Percentiles rank a stretch among this genome's conserved stretches.
phyloP scores from a whole-genome alignment of 805 yeast species.

The Isabelozyma rhagii region DNA sequence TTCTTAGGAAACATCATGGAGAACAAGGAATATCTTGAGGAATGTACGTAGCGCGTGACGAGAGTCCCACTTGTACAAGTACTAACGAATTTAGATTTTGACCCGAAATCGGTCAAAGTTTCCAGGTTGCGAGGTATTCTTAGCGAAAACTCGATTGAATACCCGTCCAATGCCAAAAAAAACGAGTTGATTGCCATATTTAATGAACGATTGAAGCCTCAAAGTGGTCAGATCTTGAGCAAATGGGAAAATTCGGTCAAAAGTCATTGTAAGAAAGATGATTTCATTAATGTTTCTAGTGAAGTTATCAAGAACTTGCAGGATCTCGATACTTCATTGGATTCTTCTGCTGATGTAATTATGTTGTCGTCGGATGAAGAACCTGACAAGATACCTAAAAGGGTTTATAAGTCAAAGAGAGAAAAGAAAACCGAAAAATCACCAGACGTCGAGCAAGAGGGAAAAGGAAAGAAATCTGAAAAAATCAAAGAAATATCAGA shows the following conservation, averaged over 20 bases:
- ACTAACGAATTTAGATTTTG: slow-evolving; percentile 46
- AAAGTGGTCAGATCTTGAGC: slow-evolving; percentile 39
- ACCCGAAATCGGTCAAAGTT: slow-evolving; percentile 62
- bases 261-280: slow-evolving; percentile 14
- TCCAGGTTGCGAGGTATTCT: slow-evolving; percentile 69
- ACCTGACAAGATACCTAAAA: neutral
- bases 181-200: slow-evolving; percentile 60
- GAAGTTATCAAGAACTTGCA: neutral
- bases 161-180: slow-evolving; percentile 66
- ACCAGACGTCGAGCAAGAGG: neutral
- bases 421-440: neutral
- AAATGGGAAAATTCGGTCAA: slow-evolving; percentile 15
- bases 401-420: neutral
- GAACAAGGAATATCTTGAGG: slow-evolving; percentile 18
- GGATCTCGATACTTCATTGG: neutral
- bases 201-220: slow-evolving; percentile 49
- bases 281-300: slow-evolving; percentile 12
- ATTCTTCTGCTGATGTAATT: neutral
- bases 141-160: slow-evolving; percentile 57
- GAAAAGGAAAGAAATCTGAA: slow-evolving; percentile 1
- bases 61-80: neutral
- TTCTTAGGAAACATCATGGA: slow-evolving; percentile 11
- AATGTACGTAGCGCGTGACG: slow-evolving; percentile 15
- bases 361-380: neutral
- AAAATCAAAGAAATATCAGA: neutral